phyloP scores from a whole-genome alignment of 306 rosid species.

The Castanea sativa region DNA sequence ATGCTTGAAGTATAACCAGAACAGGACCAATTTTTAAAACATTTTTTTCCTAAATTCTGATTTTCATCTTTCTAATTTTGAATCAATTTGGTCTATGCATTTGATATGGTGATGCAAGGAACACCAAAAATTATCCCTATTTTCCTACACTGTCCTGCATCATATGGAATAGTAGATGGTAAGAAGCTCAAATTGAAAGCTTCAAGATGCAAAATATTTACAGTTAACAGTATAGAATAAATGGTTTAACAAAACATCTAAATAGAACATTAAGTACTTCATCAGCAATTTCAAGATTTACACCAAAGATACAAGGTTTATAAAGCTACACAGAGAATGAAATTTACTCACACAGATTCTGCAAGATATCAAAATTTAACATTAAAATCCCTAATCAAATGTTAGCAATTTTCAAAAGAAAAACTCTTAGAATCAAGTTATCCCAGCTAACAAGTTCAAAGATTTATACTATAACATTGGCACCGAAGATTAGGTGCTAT shows the following conservation, averaged over 20 bases:
- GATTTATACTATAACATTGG: not conserved
- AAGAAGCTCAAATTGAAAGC: not conserved
- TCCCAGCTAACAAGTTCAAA: not conserved
- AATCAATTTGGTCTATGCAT: not conserved
- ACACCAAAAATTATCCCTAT: too few species aligned
- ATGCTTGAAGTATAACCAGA: not conserved
- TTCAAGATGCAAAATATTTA: not conserved
- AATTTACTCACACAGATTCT: not conserved
- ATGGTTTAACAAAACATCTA: not conserved
- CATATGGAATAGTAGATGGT: not conserved
- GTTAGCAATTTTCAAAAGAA: not conserved
- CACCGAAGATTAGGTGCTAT: not conserved
- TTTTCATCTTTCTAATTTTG: not conserved
- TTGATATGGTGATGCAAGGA: not conserved
- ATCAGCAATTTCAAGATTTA: not conserved
- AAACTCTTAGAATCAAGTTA: not conserved
- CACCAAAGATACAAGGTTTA: not conserved
- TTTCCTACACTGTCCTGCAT: too few species aligned
- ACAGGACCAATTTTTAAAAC: not conserved
- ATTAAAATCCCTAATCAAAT: not conserved
- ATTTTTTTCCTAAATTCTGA: not conserved
- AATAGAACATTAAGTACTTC: too few species aligned
- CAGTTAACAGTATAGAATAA: not conserved
- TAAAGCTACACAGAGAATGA: not conserved
- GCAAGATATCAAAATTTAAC: not conserved